Evolutionary conservation across 75 land plant species (phyloP), one percentile per base, ranked within the genome.

Genomic region (Pinus tabuliformis): DNA sequence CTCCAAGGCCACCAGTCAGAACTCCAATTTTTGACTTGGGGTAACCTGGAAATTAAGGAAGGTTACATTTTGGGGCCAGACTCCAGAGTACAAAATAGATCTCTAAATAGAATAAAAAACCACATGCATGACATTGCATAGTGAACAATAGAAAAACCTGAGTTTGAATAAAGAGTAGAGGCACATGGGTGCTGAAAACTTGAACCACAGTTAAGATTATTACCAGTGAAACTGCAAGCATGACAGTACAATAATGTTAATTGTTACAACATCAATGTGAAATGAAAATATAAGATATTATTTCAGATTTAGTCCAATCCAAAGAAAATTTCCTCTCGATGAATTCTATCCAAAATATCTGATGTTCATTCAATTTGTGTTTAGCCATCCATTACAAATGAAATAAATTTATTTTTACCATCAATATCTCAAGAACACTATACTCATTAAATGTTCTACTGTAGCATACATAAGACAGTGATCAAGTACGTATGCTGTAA

Each of bases 141-240:
- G 33, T 54, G 58, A 22, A 58, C 70, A 22, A 33, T 22, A 57
- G 6, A 54, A 15, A 45, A 52, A 78, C 59, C 59, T 36, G 77
- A 56, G 60, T 65, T 57, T 45, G 20, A 21, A 49, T 59, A 20
- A 16, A 24, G 37, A 57, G 8, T 64, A 5, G 77, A 78, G 7
- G 20, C 78, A 81, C 90, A 88, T 15, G 60, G 73, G 12, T 78
- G 65, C 3, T 7, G 52, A 45, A 45, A 58, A 73, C 59, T 85
- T 52, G 54, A 14, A n/a, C 78, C 82, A 75, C 91, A 89, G 22
- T 83, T 89, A 33, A 89, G 71, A 3, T 59, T 70, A 73, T 86
- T 89, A 24, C 91, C 91, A 39, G 86, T 78, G 62, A 86, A 89
- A 78, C 91, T 89, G 84, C 74, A 72, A 7, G 30, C 20, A 20